Conservation (phyloP, 1,139 yeast species). For the Pichia sp. region DNA sequence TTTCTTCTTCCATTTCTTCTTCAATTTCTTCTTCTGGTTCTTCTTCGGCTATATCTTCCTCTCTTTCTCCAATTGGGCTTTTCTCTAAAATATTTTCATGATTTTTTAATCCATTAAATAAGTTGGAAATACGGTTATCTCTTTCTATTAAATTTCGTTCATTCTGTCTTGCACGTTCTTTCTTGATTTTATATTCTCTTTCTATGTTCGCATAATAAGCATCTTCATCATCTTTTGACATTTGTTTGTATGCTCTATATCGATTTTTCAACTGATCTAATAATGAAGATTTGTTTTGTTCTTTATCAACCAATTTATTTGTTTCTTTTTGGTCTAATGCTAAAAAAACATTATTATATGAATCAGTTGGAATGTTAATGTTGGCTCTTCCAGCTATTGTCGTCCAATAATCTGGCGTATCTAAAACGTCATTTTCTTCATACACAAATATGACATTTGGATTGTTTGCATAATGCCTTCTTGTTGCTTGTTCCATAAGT, state of each 20-base stretch:
- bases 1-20: background rate
- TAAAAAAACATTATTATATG: background rate
- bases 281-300: conserved; percentile 1
- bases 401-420: conserved; percentile 23
- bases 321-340: background rate
- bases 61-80: background rate
- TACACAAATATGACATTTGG: conserved; percentile 15
- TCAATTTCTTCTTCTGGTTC: background rate
- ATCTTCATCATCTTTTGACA: conserved; percentile 24
- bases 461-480: conserved; percentile 18
- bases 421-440: conserved; percentile 14
- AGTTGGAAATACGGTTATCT: conserved; percentile 15
- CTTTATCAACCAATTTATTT: background rate
- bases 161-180: conserved; percentile 15
- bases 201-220: conserved; percentile 23
- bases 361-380: conserved; percentile 13
- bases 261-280: conserved; percentile 16
- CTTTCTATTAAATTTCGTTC: conserved; percentile 16
- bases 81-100: background rate
- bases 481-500: conserved; percentile 15
- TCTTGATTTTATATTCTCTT: conserved; percentile 20
- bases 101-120: conserved; percentile 3
- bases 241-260: conserved; percentile 19
- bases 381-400: conserved; percentile 26
- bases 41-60: background rate